A percentile compares a stretch with the other conserved stretches of the same genome.
phyloP scores from a whole-genome alignment of 352 stramenopile genomes.

The Phytopythium montanum region DNA sequence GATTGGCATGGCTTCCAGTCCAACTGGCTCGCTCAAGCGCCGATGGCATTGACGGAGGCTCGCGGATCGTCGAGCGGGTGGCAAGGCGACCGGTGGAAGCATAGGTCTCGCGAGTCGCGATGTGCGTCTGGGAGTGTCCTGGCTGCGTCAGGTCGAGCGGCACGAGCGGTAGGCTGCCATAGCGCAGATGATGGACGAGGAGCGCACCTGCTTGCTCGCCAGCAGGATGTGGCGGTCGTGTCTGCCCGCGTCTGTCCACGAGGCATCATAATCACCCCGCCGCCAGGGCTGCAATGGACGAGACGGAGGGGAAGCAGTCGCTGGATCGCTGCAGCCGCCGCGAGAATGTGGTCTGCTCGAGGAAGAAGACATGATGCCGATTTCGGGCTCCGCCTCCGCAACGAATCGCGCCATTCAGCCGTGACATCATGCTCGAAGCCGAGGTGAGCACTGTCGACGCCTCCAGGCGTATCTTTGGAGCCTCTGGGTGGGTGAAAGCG shows the following conservation, averaged over 20 bases:
- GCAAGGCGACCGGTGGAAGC: too few species aligned
- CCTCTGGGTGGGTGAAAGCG: background rate
- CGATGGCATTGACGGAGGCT: background rate
- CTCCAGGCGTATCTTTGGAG: background rate
- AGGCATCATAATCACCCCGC: background rate
- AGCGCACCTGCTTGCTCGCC: background rate
- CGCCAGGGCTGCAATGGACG: background rate
- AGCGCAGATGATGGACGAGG: background rate
- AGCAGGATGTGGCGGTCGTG: constrained; percentile 1
- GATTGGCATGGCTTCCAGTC: background rate
- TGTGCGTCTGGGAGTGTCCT: background rate
- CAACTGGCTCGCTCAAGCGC: too few species aligned
- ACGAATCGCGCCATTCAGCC: background rate
- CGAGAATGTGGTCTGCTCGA: background rate
- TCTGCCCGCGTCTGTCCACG: background rate
- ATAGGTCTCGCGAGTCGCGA: background rate
- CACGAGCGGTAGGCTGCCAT: background rate
- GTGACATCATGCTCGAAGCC: background rate
- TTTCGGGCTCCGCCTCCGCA: background rate
- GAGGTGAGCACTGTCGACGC: background rate
- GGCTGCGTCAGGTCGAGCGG: background rate
- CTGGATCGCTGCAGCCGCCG: background rate
- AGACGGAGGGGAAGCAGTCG: background rate
- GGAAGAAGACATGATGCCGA: too few species aligned
- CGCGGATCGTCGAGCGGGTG: background rate